Evolutionary conservation across 1,284 basidiomycete species (phyloP), one percentile per base, ranked within the genome.

Genomic region (Cryptococcus maquisensis): DNA sequence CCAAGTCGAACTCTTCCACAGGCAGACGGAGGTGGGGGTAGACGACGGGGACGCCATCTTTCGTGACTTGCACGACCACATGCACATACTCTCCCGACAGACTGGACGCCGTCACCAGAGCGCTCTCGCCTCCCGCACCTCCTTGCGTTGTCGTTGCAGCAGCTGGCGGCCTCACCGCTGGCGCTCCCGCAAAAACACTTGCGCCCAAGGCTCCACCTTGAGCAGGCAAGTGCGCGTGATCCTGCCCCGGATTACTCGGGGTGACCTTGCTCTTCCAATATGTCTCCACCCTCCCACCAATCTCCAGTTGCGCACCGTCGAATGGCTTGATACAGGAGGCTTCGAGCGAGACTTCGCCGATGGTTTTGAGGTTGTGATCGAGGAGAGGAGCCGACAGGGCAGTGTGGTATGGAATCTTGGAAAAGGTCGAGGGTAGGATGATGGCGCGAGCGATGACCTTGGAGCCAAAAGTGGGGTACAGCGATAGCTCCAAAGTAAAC

Each of bases 381-480:
- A 98, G 78, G 50, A 99, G 86, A 1, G 95, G 93, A 7, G 91
- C 78, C 15, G 84, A 83, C 63, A 88, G 86, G 20, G 71, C 60
- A 66, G 76, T 64, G 64, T 78, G 67, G 61, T 83, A 82, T 45
- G 80, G 79, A 18, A 84, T 79, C 51, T 82, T 77, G 42, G 77
- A 71, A 67, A 95, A 89, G 47, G 88, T 80, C 2, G 84, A 84
- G 3, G 94, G 86, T 32, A 94, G 80, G 23, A 91, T 88, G 43
- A 94, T 85, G 16, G 92, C 94, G 60, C 94, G 86, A 26, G 95
- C 96, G 59, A 99, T 91, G 36, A 94, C 90, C 76, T 93, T 95
- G 32, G 91, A 94, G n/a, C 96, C 96, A 74, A 98, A 98, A 58
- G 91, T 97, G 8, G 96, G 96, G 78, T 95, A 97, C 24, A 98